A percentile compares a stretch with the other conserved stretches of the same genome.
Evolutionary conservation across 495 filamentous ascomycete genomes (phyloP).

Genomic region (Jackrogersella minutella): DNA sequence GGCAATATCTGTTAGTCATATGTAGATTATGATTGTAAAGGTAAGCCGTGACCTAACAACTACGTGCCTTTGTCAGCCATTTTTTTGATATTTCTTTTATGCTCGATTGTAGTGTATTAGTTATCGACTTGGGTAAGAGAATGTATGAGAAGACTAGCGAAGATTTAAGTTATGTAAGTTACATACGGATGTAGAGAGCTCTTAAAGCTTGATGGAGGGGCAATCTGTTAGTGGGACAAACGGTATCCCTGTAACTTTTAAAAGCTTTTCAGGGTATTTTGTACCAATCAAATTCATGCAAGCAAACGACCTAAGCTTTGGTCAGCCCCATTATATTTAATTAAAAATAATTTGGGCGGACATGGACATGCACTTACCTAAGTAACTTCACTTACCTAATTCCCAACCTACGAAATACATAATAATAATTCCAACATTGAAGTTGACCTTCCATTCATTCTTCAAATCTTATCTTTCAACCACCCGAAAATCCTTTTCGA

Average conservation of each 20-base stretch:
- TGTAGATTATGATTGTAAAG: too few relatives aligned
- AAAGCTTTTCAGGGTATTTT: background rate
- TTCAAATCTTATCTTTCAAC: background rate
- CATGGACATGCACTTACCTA: too few relatives aligned
- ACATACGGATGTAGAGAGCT: slow-evolving; percentile 5
- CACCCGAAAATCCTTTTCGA: background rate
- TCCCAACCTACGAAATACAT: background rate
- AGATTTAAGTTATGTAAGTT: too few relatives aligned
- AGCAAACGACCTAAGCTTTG: background rate
- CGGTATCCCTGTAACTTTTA: slow-evolving; percentile 1
- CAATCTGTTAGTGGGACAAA: slow-evolving; percentile 26
- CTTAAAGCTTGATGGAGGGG: slow-evolving; percentile 34
- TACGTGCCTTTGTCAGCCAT: slow-evolving; percentile 36
- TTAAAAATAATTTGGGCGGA: too few relatives aligned
- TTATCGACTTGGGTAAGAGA: background rate
- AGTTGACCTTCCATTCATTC: background rate
- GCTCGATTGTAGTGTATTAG: slow-evolving; percentile 6
- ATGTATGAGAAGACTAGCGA: background rate
- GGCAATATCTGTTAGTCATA: too few relatives aligned
- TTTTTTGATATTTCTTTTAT: background rate
- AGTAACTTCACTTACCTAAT: too few relatives aligned
- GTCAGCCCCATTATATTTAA: background rate
- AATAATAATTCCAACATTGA: background rate
- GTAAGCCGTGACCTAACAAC: too few relatives aligned
- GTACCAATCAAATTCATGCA: slow-evolving; percentile 5